Conservation (phyloP, 2,329 filamentous ascomycete genomes). For the Emydomyces testavorans region DNA sequence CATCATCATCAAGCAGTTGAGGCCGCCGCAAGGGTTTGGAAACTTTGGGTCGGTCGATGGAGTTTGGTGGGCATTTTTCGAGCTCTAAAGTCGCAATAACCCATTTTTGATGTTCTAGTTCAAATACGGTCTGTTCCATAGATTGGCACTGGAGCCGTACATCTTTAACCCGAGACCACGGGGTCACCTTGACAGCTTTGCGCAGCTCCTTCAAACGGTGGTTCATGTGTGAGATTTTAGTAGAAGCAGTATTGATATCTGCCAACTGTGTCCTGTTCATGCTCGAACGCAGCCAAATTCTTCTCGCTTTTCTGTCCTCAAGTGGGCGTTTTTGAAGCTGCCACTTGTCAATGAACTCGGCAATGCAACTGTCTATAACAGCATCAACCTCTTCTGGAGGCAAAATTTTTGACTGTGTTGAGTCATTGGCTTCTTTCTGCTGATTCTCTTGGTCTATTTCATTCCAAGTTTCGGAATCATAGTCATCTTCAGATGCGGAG, state of each 20-base stretch:
- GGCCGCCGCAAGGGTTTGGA: slow-evolving; percentile 1
- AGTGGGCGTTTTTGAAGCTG: slow-evolving; percentile 45
- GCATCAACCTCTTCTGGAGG: slow-evolving; percentile 39
- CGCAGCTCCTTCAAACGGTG: slow-evolving; percentile 47
- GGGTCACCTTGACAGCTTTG: slow-evolving; percentile 41
- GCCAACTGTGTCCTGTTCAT: slow-evolving; percentile 29
- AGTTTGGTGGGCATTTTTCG: slow-evolving; percentile 24
- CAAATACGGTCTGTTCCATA: slow-evolving; percentile 55
- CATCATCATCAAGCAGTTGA: slow-evolving; percentile 22
- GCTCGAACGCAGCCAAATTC: slow-evolving; percentile 50
- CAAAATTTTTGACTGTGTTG: slow-evolving; percentile 26
- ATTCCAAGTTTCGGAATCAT: slow-evolving; percentile 48
- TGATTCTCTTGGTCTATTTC: slow-evolving; percentile 51
- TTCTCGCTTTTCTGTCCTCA: slow-evolving; percentile 46
- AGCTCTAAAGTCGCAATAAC: slow-evolving; percentile 33
- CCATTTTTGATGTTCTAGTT: slow-evolving; percentile 41
- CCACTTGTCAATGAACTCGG: slow-evolving; percentile 46
- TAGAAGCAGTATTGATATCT: slow-evolving; percentile 38
- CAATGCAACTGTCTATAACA: slow-evolving; percentile 46
- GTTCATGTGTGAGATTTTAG: slow-evolving; percentile 35
- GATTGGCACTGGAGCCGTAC: slow-evolving; percentile 46
- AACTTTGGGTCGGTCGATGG: slow-evolving; percentile 5
- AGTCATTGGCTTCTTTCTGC: slow-evolving; percentile 20
- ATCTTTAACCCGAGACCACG: slow-evolving; percentile 44
- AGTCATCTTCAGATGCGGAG: slow-evolving; percentile 42